A percentile compares a stretch with the other conserved stretches of the same genome.
phyloP scores from a whole-genome alignment of 768 basidiomycete species.

The Mycena sanguinolenta region DNA sequence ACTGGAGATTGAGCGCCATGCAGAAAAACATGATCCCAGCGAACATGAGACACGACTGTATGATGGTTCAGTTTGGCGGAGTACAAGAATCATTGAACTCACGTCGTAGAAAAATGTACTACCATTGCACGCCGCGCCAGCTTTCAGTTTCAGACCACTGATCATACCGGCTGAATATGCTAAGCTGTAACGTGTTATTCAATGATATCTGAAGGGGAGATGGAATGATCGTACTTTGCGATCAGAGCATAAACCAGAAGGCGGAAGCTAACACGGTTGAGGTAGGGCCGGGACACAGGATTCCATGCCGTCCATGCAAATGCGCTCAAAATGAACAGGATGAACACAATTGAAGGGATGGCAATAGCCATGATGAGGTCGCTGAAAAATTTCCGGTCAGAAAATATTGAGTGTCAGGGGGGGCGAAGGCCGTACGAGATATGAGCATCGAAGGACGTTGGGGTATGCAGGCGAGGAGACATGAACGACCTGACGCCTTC shows the following conservation, averaged over 20 bases:
- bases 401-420: background rate
- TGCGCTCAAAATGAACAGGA: background rate
- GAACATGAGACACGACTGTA: constrained; percentile 16
- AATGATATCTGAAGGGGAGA: background rate
- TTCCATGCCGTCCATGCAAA: constrained; percentile 18
- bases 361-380: constrained; percentile 4
- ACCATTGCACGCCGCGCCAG: constrained; percentile 6
- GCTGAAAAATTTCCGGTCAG: background rate
- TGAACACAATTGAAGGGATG: background rate
- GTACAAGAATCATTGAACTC: background rate
- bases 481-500: background rate
- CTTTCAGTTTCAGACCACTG: background rate
- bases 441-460: constrained; percentile 5
- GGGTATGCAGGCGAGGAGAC: constrained; percentile 10
- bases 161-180: background rate
- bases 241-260: constrained; percentile 23
- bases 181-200: background rate
- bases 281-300: constrained; percentile 12
- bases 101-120: constrained; percentile 14
- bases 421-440: background rate
- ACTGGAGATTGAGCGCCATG: constrained; percentile 24
- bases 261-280: constrained; percentile 27
- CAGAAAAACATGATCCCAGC: constrained; percentile 14
- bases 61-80: background rate
- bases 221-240: background rate